Base-by-base conservation (phyloP, 768 basidiomycete genomes). In the Boletus pseudopeckii region DNA sequence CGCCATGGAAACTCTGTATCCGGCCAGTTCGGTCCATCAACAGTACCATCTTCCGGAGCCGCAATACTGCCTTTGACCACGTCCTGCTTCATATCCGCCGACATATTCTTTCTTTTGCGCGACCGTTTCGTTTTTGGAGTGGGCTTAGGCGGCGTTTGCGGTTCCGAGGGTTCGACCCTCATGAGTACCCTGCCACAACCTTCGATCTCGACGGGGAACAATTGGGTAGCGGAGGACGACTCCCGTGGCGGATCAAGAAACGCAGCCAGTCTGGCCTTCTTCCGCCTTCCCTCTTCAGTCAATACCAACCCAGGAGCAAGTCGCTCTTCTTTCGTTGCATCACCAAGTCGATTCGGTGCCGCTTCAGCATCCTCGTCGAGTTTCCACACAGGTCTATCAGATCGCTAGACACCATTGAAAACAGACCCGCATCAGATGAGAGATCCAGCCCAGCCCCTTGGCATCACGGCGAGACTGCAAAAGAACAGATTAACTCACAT, bases 1-100 rank as follows among this genome's bases (percentile, higher is more conserved):
- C 79, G 79, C 90, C 90, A 92, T 20, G 90, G 90, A 62, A 90
- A 91, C 68, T 83, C 83, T 8, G 75, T 59, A 61, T 92, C 90
- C 7, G 85, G 85, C 90, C 90, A 92, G 63, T 88, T 85, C 10
- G 88, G 86, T 49, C 71, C 78, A 34, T 80, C 78, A 2, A 65
- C 45, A 5, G 64, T 57, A n/a, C 70, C 70, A 36, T 75, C 76
- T 18, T 64, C 60, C 47, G 58, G 50, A 39, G 58, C 62, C 44
- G 59, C 50, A 42, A 52, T 40, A 18, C 44, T 52, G 5, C 54
- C 55, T 34, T 30, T 45, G 28, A 58, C 57, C 22, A 43, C 38
- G n/a, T 61, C 64, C 32, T 44, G 59, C 42, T 54, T 65, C 56
- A 46, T 44, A 14, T 70, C 67, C 37, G 43, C 58, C 39, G 52